Evolutionary conservation across 257 asterid genomes (phyloP).

Genomic region (Solanum virginianum): DNA sequence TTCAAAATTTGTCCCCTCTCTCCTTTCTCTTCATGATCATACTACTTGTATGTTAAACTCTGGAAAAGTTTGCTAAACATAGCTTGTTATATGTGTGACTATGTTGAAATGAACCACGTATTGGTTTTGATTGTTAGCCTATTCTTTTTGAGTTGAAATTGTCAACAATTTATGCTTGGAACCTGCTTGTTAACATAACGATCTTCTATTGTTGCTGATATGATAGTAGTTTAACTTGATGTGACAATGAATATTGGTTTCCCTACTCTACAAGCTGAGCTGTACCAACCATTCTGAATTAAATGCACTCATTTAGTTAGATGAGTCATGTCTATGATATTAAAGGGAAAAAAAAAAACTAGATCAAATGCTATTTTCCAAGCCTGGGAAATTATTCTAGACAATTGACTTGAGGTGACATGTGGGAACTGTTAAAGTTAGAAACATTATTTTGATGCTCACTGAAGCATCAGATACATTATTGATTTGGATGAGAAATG

Average conservation of each 20-base stretch:
- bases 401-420: not conserved
- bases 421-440: not conserved
- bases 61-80: not conserved
- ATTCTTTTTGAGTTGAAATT: not conserved
- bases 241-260: not conserved
- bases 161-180: not conserved
- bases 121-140: not conserved
- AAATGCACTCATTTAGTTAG: not conserved
- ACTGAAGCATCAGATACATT: not conserved
- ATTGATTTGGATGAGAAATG: not conserved
- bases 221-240: not conserved
- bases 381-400: not conserved
- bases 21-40: not conserved
- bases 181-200: not conserved
- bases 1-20: not conserved
- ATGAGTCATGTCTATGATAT: not conserved
- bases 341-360: not conserved
- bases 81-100: not conserved
- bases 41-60: not conserved
- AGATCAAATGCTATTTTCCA: not conserved
- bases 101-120: not conserved
- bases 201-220: not conserved
- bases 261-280: not conserved
- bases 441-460: not conserved
- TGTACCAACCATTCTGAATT: not conserved